Percentiles rank a stretch among this genome's conserved stretches.
Evolutionary conservation across 2,329 filamentous ascomycete species (phyloP).

Genomic region (Alternaria conjuncta): DNA sequence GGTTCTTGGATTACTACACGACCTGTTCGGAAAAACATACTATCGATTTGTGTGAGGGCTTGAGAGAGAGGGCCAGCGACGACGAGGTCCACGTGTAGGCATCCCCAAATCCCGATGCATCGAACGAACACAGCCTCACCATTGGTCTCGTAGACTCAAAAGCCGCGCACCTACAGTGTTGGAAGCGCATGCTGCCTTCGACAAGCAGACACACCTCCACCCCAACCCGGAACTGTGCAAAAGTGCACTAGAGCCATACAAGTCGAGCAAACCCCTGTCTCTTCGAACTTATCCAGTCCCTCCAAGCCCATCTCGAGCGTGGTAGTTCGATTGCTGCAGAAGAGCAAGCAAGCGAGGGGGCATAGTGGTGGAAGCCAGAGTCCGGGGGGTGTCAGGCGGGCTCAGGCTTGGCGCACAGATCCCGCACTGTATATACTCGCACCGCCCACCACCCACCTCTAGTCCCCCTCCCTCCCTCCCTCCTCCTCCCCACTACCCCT

Average conservation of each 20-base stretch:
- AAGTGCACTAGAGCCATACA: not conserved
- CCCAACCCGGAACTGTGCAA: constrained; percentile 14
- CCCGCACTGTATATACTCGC: constrained; percentile 30
- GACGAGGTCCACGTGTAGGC: constrained; percentile 1
- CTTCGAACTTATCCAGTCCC: not conserved
- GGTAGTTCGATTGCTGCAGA: not conserved
- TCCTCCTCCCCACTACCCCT: constrained; percentile 4
- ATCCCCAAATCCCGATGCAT: constrained; percentile 4
- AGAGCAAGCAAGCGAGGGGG: constrained; percentile 2
- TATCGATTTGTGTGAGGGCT: not conserved
- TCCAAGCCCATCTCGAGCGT: not conserved
- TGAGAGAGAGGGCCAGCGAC: not conserved
- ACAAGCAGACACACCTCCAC: not conserved
- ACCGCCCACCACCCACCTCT: constrained; percentile 24
- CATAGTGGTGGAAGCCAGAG: constrained; percentile 11
- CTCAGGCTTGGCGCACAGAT: constrained; percentile 27
- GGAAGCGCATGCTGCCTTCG: not conserved
- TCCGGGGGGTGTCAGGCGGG: constrained; percentile 14
- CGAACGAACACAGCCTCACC: not conserved
- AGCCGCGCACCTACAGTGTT: not conserved
- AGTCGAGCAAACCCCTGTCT: not conserved
- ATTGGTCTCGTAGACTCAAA: not conserved
- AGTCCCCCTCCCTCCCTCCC: constrained; percentile 10
- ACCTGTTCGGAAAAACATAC: not conserved
- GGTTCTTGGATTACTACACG: not conserved